A percentile compares a stretch with the other conserved stretches of the same genome.
Conservation (phyloP, 495 filamentous ascomycete species). For the Achaetomiella virescens region DNA sequence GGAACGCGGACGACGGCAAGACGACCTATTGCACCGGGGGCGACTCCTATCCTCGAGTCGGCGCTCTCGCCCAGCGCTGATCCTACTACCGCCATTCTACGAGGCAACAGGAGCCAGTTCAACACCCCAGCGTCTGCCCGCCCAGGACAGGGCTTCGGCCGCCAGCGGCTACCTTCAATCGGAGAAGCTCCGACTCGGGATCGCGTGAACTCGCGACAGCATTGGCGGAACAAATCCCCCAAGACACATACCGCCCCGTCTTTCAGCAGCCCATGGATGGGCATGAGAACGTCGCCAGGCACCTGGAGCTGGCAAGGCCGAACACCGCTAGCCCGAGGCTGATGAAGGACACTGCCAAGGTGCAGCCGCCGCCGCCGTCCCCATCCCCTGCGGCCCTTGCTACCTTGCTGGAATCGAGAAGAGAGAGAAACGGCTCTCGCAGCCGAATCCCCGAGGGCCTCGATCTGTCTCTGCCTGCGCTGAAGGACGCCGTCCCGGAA, state of each 20-base stretch:
- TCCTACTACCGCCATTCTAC: constrained; percentile 59
- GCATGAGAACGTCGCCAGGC: constrained; percentile 3
- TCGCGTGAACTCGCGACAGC: constrained; percentile 31
- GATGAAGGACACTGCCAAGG: constrained; percentile 33
- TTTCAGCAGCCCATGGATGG: constrained; percentile 17
- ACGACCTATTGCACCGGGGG: constrained; percentile 71
- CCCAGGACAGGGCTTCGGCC: constrained; percentile 60
- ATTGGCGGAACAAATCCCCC: constrained; percentile 9
- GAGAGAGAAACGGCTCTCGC: constrained; percentile 62
- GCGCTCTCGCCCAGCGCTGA: constrained; percentile 68
- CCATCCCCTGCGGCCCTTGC: constrained; percentile 42
- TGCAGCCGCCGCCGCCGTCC: constrained; percentile 46
- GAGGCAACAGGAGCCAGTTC: constrained; percentile 50
- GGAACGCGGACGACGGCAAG: constrained; percentile 57
- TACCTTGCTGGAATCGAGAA: constrained; percentile 47
- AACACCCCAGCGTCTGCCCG: constrained; percentile 68
- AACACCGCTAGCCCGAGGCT: constrained; percentile 48
- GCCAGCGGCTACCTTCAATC: constrained; percentile 74
- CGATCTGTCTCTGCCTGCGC: constrained; percentile 61
- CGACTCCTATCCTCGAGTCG: constrained; percentile 90
- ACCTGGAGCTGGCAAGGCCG: constrained; percentile 31
- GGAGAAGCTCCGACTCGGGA: constrained; percentile 58
- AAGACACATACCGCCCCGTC: constrained; percentile 18
- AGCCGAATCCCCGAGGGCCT: constrained; percentile 78
- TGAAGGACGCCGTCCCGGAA: constrained; percentile 47